phyloP scores from a whole-genome alignment of 768 basidiomycete genomes.

The Galerina marginata region DNA sequence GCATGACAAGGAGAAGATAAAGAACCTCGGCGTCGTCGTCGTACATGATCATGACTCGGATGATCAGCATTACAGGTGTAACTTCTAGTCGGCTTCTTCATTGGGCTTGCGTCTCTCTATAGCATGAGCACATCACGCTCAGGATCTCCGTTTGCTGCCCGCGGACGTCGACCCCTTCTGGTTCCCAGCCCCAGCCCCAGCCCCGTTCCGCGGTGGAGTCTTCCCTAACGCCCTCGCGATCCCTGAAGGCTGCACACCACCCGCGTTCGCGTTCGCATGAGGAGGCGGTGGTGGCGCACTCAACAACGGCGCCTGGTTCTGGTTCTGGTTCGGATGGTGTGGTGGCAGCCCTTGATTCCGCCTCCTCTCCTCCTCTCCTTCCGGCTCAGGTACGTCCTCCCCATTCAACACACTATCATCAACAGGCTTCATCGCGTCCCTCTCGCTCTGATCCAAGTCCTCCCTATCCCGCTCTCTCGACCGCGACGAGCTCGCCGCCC shows the following conservation, averaged over 20 bases:
- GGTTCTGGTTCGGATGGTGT: neutral
- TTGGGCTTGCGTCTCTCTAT: slow-evolving; percentile 1
- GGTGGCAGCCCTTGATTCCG: neutral
- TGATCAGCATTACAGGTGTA: neutral
- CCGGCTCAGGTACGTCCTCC: slow-evolving; percentile 12
- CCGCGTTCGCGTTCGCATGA: neutral
- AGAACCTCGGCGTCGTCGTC: neutral
- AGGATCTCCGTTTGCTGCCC: slow-evolving; percentile 11
- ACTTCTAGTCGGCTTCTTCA: neutral
- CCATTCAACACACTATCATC: slow-evolving; percentile 46
- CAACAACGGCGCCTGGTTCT: slow-evolving; percentile 23
- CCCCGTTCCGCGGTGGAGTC: neutral
- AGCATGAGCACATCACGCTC: neutral
- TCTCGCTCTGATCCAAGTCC: slow-evolving; percentile 44
- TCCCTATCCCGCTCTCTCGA: slow-evolving; percentile 42
- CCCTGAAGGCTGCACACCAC: slow-evolving; percentile 10
- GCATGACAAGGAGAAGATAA: neutral
- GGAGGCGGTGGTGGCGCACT: slow-evolving; percentile 24
- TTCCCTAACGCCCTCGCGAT: slow-evolving; percentile 21
- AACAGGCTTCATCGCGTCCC: slow-evolving; percentile 77
- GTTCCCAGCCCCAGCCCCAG: neutral
- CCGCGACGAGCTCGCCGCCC: slow-evolving; percentile 10
- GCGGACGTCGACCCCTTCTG: neutral
- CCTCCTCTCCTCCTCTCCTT: neutral
- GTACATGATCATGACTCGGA: neutral